phyloP scores from a whole-genome alignment of 2,329 filamentous ascomycete genomes.

The Alternaria rosae region DNA sequence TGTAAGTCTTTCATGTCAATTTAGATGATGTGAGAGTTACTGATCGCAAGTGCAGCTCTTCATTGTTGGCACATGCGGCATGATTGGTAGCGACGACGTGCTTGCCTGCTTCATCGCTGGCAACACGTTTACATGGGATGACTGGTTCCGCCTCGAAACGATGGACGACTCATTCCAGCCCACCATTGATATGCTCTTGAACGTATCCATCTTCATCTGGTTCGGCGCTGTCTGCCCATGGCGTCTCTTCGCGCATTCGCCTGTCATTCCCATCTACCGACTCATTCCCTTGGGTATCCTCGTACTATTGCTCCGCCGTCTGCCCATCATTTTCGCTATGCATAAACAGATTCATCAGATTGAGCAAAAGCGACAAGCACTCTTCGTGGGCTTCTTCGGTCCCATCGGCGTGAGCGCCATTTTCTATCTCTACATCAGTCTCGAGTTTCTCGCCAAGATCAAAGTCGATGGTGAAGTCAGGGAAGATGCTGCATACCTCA shows the following conservation, averaged over 20 bases:
- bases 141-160: constrained; percentile 91
- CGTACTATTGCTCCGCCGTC: constrained; percentile 77
- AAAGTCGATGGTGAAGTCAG: constrained; percentile 67
- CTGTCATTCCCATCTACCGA: constrained; percentile 75
- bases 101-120: constrained; percentile 92
- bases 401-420: constrained; percentile 90
- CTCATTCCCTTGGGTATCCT: constrained; percentile 77
- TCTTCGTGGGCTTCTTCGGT: constrained; percentile 92
- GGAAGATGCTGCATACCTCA: constrained; percentile 70
- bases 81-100: constrained; percentile 89
- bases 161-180: constrained; percentile 91
- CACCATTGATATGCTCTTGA: constrained; percentile 93
- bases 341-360: constrained; percentile 83
- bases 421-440: constrained; percentile 84
- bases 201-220: constrained; percentile 89
- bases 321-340: constrained; percentile 77
- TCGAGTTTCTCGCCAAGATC: constrained; percentile 72
- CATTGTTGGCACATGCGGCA: constrained; percentile 83
- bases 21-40: neutral
- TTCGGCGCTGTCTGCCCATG: constrained; percentile 76
- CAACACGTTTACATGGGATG: constrained; percentile 90
- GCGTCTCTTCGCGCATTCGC: constrained; percentile 71
- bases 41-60: constrained; percentile 65
- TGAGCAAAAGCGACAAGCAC: constrained; percentile 73
- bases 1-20: constrained; percentile 52